Base-by-base conservation (phyloP, 2,329 filamentous ascomycete genomes). In the Cryphonectria naterciae region DNA sequence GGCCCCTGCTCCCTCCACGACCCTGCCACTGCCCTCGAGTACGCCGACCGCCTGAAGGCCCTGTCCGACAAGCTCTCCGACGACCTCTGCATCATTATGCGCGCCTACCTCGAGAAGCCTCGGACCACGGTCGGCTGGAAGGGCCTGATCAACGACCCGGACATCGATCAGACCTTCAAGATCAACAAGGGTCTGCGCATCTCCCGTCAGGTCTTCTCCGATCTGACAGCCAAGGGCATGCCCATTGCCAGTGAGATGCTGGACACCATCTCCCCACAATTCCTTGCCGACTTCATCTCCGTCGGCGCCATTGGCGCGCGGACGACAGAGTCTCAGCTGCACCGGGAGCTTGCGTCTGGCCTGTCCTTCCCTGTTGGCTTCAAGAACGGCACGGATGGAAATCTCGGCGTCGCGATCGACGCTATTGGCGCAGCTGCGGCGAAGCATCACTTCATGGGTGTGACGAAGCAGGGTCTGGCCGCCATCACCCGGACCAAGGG, bases 61-160 rank as follows among this genome's bases (percentile, higher is more conserved):
- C 85, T 98, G 64, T 89, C 94, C 72, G 89, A 92, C 74, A 93
- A 92, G 86, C 91, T 98, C 73, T 89, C 91, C 73, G 86, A 90
- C 76, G 95, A 98, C 80, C 87, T 99, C 63, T 91, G 91, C 81
- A 93, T 99, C 80, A 91, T 99, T 78, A 99, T 99, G 96, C 93
- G 96, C 77, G 94, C 95, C 79, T 99, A 99, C 88, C 92, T 99
- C 67, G 96, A 99, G 87, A 99, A 99, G 88, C 96, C 96, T 58
- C 92, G 96, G 73, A 99, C 96, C 65, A 99, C 96, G 0, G 95
- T 99, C 65, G 96, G 96, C 80, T 99, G 96, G 96, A 99, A 99
- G 85, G 96, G 96, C 67, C 87, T 99, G 81, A 98, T 99, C 87
- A 99, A 99, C 83, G 96, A 99, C 82, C 96, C 96, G 2, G 95